Evolutionary conservation across 1,284 basidiomycete genomes (phyloP), one percentile per base, ranked within the genome.

Genomic region (Xerocomus amazonicus): DNA sequence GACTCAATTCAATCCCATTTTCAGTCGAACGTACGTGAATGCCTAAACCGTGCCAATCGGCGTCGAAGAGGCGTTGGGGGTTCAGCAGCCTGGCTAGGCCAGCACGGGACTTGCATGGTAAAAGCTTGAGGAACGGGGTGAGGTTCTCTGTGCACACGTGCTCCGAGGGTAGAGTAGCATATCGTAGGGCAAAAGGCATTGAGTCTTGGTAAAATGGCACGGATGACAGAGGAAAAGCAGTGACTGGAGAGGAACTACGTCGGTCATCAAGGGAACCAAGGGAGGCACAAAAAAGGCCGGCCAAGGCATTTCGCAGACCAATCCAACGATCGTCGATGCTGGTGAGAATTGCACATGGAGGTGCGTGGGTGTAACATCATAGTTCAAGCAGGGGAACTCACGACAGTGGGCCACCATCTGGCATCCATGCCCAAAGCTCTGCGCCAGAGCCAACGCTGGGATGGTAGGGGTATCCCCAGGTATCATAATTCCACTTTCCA

Each of bases 71-170:
- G 5, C 77, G 77, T 57, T 97, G 92, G 0, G 93, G 88, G 60
- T 95, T 90, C 36, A 98, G 74, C 3, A 98, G 75, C 8, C 73
- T 76, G 0, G 92, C 90, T n/a, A 98, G 78, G 9, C 96, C 96
- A 0, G 92, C 92, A n/a, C 79, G 73, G 3, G 88, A 83, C 65
- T 96, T 92, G 76, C 95, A 98, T 0, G 97, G 96, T 3, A 99
- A 74, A 6, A 98, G 83, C 62, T 95, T 93, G 49, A 98, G 78
- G 70, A 98, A 95, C 0, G 97, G 96, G 0, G 95, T 96, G 6
- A 99, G 73, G 67, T 98, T 98, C 65, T 99, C 97, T 3, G 96
- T 99, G 66, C 96, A 99, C 14, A 97, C 88, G 55, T 86, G 77
- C 61, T 93, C 89, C 7, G 83, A 90, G 4, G 89, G 87, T 9